Evolutionary conservation across 345 rosid genomes (phyloP).

Genomic region (Balakata baccata): DNA sequence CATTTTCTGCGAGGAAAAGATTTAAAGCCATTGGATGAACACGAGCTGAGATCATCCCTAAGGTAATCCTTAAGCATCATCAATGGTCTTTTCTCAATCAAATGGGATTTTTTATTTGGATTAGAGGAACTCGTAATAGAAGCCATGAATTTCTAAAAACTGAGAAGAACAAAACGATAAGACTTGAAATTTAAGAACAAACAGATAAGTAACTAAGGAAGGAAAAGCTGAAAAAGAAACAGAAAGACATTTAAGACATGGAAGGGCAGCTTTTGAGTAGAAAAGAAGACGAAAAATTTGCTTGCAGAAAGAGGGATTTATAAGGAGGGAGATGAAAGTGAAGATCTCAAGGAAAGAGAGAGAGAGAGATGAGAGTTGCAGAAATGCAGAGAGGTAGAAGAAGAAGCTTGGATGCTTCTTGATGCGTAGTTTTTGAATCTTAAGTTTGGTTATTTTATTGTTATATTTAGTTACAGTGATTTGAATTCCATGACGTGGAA

Average conservation of each 20-base stretch:
- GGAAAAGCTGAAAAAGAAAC: neutral
- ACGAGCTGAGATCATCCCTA: slow-evolving; percentile 69
- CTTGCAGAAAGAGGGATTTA: neutral
- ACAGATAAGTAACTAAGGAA: too few relatives aligned
- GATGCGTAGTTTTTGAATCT: slow-evolving; percentile 28
- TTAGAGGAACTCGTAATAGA: neutral
- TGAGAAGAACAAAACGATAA: neutral
- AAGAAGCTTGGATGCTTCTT: slow-evolving; percentile 31
- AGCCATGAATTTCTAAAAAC: slow-evolving; percentile 21
- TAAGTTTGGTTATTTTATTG: neutral
- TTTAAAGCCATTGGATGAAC: slow-evolving; percentile 87
- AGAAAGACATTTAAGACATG: slow-evolving; percentile 10
- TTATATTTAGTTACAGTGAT: neutral
- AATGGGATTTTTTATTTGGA: slow-evolving; percentile 20
- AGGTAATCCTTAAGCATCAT: slow-evolving; percentile 80
- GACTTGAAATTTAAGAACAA: too few relatives aligned
- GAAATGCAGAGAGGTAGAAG: too few relatives aligned
- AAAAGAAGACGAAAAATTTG: too few relatives aligned
- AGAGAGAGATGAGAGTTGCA: too few relatives aligned
- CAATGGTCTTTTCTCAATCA: slow-evolving; percentile 34
- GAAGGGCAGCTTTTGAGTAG: neutral
- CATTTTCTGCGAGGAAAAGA: slow-evolving; percentile 74
- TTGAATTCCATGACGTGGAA: neutral
- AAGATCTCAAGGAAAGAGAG: too few relatives aligned
- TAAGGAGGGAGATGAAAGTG: neutral